Base-by-base conservation (phyloP, 31 red algal genomes). In the Asparagopsis taxiformis region DNA sequence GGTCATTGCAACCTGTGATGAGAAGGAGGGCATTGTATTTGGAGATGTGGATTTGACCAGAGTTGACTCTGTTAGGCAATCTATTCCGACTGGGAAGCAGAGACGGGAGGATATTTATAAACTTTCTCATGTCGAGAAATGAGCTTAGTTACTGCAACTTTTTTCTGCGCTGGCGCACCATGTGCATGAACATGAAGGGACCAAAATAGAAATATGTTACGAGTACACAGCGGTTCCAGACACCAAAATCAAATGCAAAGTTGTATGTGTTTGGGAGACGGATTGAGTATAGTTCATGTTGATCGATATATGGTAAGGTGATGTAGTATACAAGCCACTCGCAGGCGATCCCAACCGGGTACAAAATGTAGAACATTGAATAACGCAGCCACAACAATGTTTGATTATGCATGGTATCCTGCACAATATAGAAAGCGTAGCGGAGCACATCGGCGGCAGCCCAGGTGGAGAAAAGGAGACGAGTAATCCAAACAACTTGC, bases 181-280 rank as follows among this genome's bases (percentile, higher is more conserved):
- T 95, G 58, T 95, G 78, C 21, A 41, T 28, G 65, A 84, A 95
- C 84, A 95, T 74, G 58, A 62, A 68, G 49, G 72, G 62, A 1
- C 89, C 75, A 70, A 84, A 77, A 31, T 78, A 73, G 16, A 78
- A 31, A 51, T 92, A 92, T 20, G 78, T 8, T 17, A 79, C 20
- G 38, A 92, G 70, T 21, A 71, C 75, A 53, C 55, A 49, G 30
- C 79, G 82, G 46, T 74, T 69, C 66, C 80, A 80, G 1, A 66
- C 31, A 41, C 77, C 74, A 57, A 84, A 92, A 35, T 92, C 65
- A 71, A 92, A 92, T 2, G 68, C 72, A 73, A 92, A 85, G 46
- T 85, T 92, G 29, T 53, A 74, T 20, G 37, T 59, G 54, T 85
- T 85, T 0, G 79, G 79, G 16, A 92, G 29, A 26, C 48, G 35